phyloP scores from a whole-genome alignment of 768 basidiomycete genomes.

The Russula ochroleuca region DNA sequence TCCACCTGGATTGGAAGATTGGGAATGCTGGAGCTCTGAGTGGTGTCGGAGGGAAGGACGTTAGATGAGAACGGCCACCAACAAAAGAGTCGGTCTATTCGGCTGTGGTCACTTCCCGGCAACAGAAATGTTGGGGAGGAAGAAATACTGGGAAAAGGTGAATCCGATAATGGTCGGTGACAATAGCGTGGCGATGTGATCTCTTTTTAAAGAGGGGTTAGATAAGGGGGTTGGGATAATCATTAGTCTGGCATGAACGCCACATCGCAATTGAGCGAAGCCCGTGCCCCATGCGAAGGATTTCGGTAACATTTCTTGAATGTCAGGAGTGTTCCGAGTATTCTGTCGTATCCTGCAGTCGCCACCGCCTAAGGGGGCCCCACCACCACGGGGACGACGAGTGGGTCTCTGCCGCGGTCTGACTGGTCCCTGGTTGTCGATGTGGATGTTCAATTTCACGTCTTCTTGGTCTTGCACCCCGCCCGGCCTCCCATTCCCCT shows the following conservation, averaged over 20 bases:
- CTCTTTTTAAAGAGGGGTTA: too few relatives aligned
- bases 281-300: not conserved
- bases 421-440: not conserved
- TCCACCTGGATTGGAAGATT: not conserved
- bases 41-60: too few relatives aligned
- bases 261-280: not conserved
- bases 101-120: not conserved
- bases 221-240: not conserved
- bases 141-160: not conserved
- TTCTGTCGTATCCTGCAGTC: constrained; percentile 69
- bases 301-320: not conserved
- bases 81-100: not conserved
- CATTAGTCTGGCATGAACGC: not conserved
- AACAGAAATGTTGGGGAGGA: not conserved
- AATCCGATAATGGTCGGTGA: not conserved
- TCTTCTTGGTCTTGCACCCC: constrained; percentile 27
- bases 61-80: too few relatives aligned
- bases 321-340: constrained; percentile 40
- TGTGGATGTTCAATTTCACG: constrained; percentile 31
- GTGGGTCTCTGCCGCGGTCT: not conserved
- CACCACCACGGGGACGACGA: constrained; percentile 67
- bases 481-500: not conserved
- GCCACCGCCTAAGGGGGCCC: constrained; percentile 71
- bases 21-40: too few relatives aligned
- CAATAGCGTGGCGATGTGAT: not conserved